These are phyloP conservation scores for Carex myosuroides DNA, from an alignment of 176 grass and related monocot species.

Conservation along the genomic window DNA sequence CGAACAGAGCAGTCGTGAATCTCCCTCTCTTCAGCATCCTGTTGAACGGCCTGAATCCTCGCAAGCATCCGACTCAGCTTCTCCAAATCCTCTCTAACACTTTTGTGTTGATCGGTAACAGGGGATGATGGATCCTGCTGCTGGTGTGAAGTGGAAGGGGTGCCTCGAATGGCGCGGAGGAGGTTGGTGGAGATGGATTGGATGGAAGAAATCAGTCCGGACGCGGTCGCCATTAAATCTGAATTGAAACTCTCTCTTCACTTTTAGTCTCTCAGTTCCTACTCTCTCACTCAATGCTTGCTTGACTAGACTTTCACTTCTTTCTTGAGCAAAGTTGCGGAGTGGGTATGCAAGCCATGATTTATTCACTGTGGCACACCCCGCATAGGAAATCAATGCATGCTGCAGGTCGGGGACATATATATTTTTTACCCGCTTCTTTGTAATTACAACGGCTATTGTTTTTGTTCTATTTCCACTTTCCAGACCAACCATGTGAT, in stretches of 20 bases:
- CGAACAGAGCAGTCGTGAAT: neutral
- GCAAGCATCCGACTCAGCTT: neutral
- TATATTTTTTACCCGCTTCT: too few relatives aligned
- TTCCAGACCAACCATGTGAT: too few relatives aligned
- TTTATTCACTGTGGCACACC: too few relatives aligned
- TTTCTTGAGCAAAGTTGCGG: too few relatives aligned
- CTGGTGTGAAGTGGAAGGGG: neutral
- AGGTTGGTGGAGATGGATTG: neutral
- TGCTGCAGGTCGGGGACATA: too few relatives aligned
- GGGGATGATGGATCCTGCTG: neutral
- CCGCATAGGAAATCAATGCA: too few relatives aligned
- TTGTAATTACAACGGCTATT: too few relatives aligned
- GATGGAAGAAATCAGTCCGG: neutral
- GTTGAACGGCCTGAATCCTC: neutral
- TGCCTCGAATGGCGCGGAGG: neutral
- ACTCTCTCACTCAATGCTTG: too few relatives aligned
- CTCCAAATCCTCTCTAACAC: neutral
- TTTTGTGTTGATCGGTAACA: neutral
- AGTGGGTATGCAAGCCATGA: too few relatives aligned
- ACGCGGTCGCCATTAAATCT: neutral
- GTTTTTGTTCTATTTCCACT: too few relatives aligned
- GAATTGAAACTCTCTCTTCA: neutral
- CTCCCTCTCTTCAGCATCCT: neutral
- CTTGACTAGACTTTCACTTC: too few relatives aligned
- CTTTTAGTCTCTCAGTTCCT: too few relatives aligned